These are phyloP conservation scores for Capsicum rhomboideum DNA, from an alignment of 257 asterid species.

Conservation along the genomic window DNA sequence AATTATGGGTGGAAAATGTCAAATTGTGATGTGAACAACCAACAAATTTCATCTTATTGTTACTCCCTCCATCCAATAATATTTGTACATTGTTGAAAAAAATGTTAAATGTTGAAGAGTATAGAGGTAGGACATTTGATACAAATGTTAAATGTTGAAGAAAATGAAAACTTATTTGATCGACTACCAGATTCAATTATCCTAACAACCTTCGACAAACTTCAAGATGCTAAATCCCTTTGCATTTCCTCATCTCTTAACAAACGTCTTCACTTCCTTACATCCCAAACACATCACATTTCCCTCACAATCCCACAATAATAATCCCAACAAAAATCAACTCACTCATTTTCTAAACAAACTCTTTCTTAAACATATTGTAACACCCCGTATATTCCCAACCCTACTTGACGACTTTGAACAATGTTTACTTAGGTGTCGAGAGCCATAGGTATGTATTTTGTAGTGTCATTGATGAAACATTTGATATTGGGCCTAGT, in stretches of 20 bases:
- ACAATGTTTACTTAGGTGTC: too few relatives aligned
- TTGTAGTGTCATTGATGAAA: too few relatives aligned
- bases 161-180: conserved; percentile 34
- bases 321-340: conserved; percentile 2
- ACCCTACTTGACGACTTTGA: too few relatives aligned
- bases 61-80: too few relatives aligned
- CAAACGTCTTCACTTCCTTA: conserved; percentile 41
- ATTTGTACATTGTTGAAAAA: too few relatives aligned
- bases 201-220: conserved; percentile 31
- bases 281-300: conserved; percentile 31
- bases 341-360: conserved; percentile 15
- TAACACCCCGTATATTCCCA: too few relatives aligned
- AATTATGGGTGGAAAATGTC: not conserved
- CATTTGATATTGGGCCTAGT: too few relatives aligned
- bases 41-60: not conserved
- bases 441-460: too few relatives aligned
- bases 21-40: not conserved
- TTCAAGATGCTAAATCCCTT: conserved; percentile 55
- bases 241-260: conserved; percentile 42
- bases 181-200: conserved; percentile 57
- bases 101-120: too few relatives aligned
- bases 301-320: conserved; percentile 33
- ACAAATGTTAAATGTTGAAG: not conserved
- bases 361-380: conserved; percentile 28
- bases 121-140: too few relatives aligned